Evolutionary conservation across 2,329 filamentous ascomycete genomes (phyloP), one percentile per base, ranked within the genome.

Genomic region (Monosporascus sp.): DNA sequence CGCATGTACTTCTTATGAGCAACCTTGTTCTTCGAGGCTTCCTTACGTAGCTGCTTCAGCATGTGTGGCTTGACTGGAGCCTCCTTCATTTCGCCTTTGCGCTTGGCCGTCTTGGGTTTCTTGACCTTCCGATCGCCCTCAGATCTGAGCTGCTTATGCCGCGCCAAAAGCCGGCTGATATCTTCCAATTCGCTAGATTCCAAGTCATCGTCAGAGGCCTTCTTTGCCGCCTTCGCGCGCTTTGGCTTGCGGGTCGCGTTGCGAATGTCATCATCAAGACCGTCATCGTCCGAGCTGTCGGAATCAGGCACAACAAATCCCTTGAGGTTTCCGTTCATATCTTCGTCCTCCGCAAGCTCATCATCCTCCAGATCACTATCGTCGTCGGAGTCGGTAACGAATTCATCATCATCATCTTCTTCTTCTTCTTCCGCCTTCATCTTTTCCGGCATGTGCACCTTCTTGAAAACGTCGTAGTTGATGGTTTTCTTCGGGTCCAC

Each of bases 391-490:
- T 70, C 67, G n/a, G 68, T 67, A 11, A 65, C 64, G 39, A 65
- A 67, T 27, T 70, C 66, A 18, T 69, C 67, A 9, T 68, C 22
- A 22, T 3, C 22, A 3, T 22, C 22, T 22, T 24, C 65, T 45
- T 70, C 67, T 2, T 75, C 74, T 37, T 54, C 55, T 7, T 66
- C 65, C 3, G 22, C 37, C 11, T 67, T 62, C 5, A 73, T 62
- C 15, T 72, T 64, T 49, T 85, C 77, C 11, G 83, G 81, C 70
- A 85, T 83, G 64, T 93, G 81, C 1, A 88, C 82, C 60, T 84
- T 84, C 62, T 84, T 85, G 72, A 96, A 96, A 7, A 83, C 79
- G 6, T 79, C 74, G 62, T 86, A 86, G 55, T 89, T 88, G 53
- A 92, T 91, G 57, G 91, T 80, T 54, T 85, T 85, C 52, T 80